Conservation (phyloP, 2,329 filamentous ascomycete species). For the Grosmannia huntii region DNA sequence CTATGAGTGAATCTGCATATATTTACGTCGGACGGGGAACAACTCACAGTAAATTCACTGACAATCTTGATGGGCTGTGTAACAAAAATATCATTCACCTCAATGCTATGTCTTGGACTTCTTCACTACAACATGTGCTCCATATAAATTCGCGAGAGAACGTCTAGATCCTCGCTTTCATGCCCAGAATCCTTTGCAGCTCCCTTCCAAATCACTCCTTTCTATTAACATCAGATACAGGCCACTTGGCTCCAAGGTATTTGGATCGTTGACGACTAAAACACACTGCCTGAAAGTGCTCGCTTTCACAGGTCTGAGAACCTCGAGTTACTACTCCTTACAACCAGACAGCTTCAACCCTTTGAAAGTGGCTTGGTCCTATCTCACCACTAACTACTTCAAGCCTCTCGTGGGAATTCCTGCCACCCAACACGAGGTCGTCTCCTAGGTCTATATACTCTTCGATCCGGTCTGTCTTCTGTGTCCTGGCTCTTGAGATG, state of each 20-base stretch:
- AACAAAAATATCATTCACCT: neutral
- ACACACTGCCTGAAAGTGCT: no score
- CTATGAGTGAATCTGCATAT: no score
- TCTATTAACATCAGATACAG: no score
- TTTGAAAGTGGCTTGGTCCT: neutral
- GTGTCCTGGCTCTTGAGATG: neutral
- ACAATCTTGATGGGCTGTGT: neutral
- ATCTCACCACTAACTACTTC: neutral
- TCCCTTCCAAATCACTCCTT: no score
- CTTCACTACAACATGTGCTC: neutral
- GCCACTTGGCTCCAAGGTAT: no score
- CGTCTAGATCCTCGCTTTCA: neutral
- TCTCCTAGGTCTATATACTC: neutral
- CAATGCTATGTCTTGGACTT: neutral
- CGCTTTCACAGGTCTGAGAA: no score
- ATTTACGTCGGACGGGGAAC: no score
- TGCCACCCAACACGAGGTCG: neutral
- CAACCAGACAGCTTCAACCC: no score
- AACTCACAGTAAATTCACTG: neutral
- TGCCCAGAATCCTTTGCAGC: no score
- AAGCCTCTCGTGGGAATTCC: neutral
- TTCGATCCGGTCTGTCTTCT: neutral
- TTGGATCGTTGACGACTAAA: no score
- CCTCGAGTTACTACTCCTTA: no score
- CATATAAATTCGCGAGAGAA: neutral